Evolutionary conservation across 1,284 basidiomycete genomes (phyloP), one percentile per base, ranked within the genome.

Genomic region (Ustanciosporium gigantosporum): DNA sequence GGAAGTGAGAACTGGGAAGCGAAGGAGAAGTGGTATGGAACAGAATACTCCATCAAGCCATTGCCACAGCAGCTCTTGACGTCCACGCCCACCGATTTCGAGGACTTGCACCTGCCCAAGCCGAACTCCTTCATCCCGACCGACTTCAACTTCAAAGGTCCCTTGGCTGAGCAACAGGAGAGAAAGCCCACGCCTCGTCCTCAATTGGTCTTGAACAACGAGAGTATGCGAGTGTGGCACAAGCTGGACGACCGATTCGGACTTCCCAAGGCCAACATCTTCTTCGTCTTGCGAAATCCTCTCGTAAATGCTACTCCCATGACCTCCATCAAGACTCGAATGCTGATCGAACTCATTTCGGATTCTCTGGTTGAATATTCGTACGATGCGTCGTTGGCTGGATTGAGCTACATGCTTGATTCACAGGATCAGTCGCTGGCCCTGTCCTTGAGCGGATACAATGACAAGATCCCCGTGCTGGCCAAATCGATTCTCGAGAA

Each of bases 341-440:
- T 98, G n/a, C 89, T 88, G 74, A 83, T 86, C 36, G 89, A 93
- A 69, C 82, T 98, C 23, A 88, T 97, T 67, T 87, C 85, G 31
- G 95, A 99, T 74, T 84, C 88, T 0, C 84, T 96, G 42, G 88
- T 87, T 9, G 94, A 98, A 79, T 92, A 88, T 73, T 84, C 90
- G 1, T 98, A 98, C 77, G 89, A 93, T 70, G 95, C 95, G 7
- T 88, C 90, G 42, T 83, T 98, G 16, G 95, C 93, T 23, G 92
- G 92, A 14, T 82, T 98, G 37, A 82, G 82, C 13, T 98, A 95
- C 80, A 83, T 81, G 66, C 83, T 95, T 65, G 81, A 84, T 25
- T 82, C 84, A 23, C 83, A 87, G 59, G 82, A 82, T 6, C 86
- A 87, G 23, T 88, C 89, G 2, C 78, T 97, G 31, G 84, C 82